A percentile compares a stretch with the other conserved stretches of the same genome.
phyloP scores from a whole-genome alignment of 495 filamentous ascomycete genomes.

The Trichoderma orchidacearum region DNA sequence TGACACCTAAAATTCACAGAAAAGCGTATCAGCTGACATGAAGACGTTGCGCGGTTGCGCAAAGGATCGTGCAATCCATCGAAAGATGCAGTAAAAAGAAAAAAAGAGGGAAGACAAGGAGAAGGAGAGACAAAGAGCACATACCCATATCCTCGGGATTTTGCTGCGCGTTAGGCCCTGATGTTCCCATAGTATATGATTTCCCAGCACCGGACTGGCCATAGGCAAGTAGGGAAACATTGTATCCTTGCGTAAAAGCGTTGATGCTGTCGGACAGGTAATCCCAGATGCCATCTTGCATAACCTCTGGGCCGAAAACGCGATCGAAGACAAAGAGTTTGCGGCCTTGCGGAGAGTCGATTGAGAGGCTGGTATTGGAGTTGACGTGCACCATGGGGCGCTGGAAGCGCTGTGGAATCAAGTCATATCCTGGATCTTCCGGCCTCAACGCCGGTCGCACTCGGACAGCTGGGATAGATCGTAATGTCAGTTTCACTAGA shows the following conservation, averaged over 20 bases:
- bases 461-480: conserved; percentile 56
- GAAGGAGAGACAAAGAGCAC: conserved; percentile 16
- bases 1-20: conserved; percentile 51
- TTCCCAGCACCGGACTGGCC: conserved; percentile 99
- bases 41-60: background rate
- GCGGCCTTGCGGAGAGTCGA: conserved; percentile 82
- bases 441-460: conserved; percentile 79
- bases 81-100: background rate
- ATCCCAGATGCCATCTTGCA: conserved; percentile 88
- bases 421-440: conserved; percentile 80
- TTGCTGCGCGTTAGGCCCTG: conserved; percentile 72
- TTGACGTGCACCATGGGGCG: conserved; percentile 84
- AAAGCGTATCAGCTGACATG: background rate
- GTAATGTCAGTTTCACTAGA: no score
- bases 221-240: conserved; percentile 96
- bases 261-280: conserved; percentile 83
- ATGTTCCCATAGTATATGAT: conserved; percentile 98
- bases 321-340: conserved; percentile 94
- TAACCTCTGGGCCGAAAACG: conserved; percentile 73
- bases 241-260: conserved; percentile 92
- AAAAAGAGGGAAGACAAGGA: background rate
- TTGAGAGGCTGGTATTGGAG: conserved; percentile 66
- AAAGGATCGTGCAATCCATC: background rate
- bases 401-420: conserved; percentile 92
- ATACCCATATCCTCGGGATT: conserved; percentile 67